phyloP scores from a whole-genome alignment of 176 grass and related monocot species.

The Ampelocalamus luodianensis region DNA sequence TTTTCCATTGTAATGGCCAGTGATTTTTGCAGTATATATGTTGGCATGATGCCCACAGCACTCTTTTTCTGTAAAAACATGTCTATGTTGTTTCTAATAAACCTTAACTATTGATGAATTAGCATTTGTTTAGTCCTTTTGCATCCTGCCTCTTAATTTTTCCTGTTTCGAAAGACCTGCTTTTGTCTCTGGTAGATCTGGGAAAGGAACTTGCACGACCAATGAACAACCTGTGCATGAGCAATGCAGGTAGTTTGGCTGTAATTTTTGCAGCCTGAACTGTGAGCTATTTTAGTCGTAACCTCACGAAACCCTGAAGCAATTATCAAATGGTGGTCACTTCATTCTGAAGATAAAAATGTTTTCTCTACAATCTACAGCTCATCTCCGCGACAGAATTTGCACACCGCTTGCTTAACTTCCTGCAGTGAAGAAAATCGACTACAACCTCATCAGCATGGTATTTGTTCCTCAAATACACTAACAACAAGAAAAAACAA shows the following conservation, averaged over 20 bases:
- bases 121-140: neutral
- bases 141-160: neutral
- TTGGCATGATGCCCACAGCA: neutral
- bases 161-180: neutral
- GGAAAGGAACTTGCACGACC: neutral
- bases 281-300: neutral
- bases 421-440: neutral
- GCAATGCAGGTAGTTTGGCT: neutral
- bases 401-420: neutral
- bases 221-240: neutral
- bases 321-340: neutral
- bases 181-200: neutral
- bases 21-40: constrained; percentile 24
- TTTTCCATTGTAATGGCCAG: neutral
- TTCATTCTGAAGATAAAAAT: neutral
- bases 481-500: neutral
- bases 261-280: neutral
- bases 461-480: neutral
- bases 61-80: neutral
- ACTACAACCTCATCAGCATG: neutral
- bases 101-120: neutral
- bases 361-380: neutral
- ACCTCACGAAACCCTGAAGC: neutral
- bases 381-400: neutral
- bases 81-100: neutral